A percentile compares a stretch with the other conserved stretches of the same genome.
These are phyloP conservation scores for Mariannaea elegans DNA, from an alignment of 2,329 filamentous ascomycete species.

Conservation along the genomic window DNA sequence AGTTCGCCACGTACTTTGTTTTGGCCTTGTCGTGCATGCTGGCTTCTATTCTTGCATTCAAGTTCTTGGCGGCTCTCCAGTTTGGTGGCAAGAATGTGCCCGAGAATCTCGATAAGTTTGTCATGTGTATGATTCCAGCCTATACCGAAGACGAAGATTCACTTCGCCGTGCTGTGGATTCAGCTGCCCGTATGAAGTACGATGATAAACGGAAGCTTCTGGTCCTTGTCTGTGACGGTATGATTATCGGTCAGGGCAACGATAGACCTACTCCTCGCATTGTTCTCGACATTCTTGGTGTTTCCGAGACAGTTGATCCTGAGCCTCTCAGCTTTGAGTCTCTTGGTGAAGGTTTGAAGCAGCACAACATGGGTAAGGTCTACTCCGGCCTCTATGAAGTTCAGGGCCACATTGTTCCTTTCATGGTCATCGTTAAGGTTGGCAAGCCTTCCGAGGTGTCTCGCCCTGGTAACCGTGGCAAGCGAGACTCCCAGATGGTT, in stretches of 20 bases:
- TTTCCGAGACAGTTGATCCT: constrained; percentile 91
- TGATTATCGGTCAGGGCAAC: constrained; percentile 99
- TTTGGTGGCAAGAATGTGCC: constrained; percentile 91
- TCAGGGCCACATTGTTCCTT: constrained; percentile 96
- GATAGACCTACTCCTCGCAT: constrained; percentile 95
- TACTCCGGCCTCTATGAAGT: constrained; percentile 98
- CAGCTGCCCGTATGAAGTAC: constrained; percentile 92
- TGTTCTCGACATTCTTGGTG: constrained; percentile 94
- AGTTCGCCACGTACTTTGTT: constrained; percentile 90
- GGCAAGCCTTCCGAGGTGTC: constrained; percentile 97
- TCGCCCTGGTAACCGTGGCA: constrained; percentile 95
- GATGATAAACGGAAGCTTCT: constrained; percentile 98
- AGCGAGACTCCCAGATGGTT: constrained; percentile 98
- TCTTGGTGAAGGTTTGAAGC: constrained; percentile 92
- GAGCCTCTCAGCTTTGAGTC: constrained; percentile 97
- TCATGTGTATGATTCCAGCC: constrained; percentile 96
- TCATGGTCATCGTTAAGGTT: constrained; percentile 95
- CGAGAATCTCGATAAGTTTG: constrained; percentile 97
- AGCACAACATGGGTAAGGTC: constrained; percentile 99
- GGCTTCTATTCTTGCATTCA: constrained; percentile 86
- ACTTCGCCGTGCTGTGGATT: constrained; percentile 95
- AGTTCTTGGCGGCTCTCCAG: constrained; percentile 95
- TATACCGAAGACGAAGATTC: constrained; percentile 99
- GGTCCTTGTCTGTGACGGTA: constrained; percentile 93
- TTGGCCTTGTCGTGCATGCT: constrained; percentile 85